Base-by-base conservation (phyloP, 2,329 filamentous ascomycete species). In the Aureobasidium leucospermi region DNA sequence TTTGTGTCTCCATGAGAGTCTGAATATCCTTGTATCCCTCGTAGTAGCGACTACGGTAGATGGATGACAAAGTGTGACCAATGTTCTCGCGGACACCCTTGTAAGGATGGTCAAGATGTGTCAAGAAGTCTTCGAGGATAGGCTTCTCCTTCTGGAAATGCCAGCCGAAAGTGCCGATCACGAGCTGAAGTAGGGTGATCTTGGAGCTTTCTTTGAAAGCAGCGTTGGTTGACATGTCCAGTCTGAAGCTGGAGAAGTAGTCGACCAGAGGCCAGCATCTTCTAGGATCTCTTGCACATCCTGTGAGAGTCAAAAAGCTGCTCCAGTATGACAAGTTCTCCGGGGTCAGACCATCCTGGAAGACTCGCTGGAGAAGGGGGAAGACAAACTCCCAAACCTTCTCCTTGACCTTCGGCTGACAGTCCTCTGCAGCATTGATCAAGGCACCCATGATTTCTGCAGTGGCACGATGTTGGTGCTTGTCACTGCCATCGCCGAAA, bases 181-280 rank as follows among this genome's bases (percentile, higher is more conserved):
- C 83, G 65, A 96, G 90, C 66, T 96, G 90, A 16, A 99, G 79
- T 32, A 99, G 78, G 65, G 94, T 87, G 15, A 99, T 90, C 76
- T 97, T 96, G 31, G 93, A 95, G 59, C 93, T 96, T 72, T 99
- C 95, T 72, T 99, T 99, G 81, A 99, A 99, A 0, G 94, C 94
- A 4, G 95, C 94, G 70, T 97, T 96, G 0, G 93, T 96, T 6
- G 84, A 80, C 87, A 97, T 93, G 70, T 99, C 94, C 9, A 99
- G 80, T 32, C 90, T 84, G 82, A 97, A 97, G 58, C 86, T 84
- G 48, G 88, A 84, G 19, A 99, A 79, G 73, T 85, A 87, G 64
- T 94, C 87, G 38, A 96, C 83, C 63, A 99, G 81, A 64, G 96
- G 93, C 78, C 88, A 91, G 3, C 86, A 86, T 63, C 93, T 85